Evolutionary conservation across 768 basidiomycete genomes (phyloP), one percentile per base, ranked within the genome.

Genomic region (Pleurotus eryngii): DNA sequence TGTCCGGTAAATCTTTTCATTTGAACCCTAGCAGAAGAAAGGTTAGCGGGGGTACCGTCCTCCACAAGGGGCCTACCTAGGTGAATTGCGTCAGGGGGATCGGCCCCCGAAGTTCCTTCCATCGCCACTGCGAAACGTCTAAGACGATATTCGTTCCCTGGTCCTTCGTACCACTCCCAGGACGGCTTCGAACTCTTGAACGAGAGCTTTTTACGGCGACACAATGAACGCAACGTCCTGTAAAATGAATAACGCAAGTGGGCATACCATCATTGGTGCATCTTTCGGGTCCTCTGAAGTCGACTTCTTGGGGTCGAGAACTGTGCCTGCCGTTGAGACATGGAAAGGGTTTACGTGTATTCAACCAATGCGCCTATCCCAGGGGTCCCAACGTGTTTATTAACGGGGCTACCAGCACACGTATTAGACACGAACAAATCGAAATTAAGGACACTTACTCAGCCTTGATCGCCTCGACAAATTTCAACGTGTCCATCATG

Each of bases 101-200:
- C 64, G 60, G 2, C 63, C 62, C 46, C 47, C 20, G 43, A 26
- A 5, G 60, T 57, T 12, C 61, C 63, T 1, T 57, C 64, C 57
- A 71, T 70, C 46, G 67, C 72, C 2, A 64, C 61, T 1, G 61
- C 61, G 57, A 74, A 74, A 1, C 72, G 66, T 6, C 62, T 58
- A 14, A 65, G 49, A 3, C 63, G 57, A 35, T 55, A 59, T 51
- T 61, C 67, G 46, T 74, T 74, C 47, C 63, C 65, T 8, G 74
- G 67, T 37, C 68, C 56, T 22, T 72, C 67, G 39, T 64, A 68
- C 69, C 69, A 72, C 11, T 72, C 69, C 63, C 65, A 75, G 46
- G 67, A 54, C 6, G 64, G 61, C 37, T 60, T 50, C 0, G 60
- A 46, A 35, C 64, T 66, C 6, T 67, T 62, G 49, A 62, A 63